Evolutionary conservation across 306 rosid genomes (phyloP), one percentile per base, ranked within the genome.

Genomic region (Cucumis hystrix): DNA sequence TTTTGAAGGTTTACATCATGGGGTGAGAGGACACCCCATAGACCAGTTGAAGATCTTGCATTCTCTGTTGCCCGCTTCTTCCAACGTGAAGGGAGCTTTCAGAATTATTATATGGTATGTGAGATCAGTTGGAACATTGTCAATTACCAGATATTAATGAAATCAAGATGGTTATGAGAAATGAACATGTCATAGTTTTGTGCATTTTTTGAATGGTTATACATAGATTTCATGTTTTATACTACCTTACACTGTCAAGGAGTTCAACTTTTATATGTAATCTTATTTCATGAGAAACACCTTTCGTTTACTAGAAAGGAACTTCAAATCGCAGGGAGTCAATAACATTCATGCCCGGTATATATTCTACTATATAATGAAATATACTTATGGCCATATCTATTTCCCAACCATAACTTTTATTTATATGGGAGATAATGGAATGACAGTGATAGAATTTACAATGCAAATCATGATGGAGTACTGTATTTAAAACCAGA

Each of bases 41-140:
- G 98, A 83, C 98, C 96, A 70, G 97, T 78, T 81, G 95, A 95
- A 90, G 98, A 95, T 82, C 95, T 95, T 83, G 97, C 98, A 57
- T 95, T 95, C 87, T 96, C 98, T 14, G 92, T 95, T 80, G 98
- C 95, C 58, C 97, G 98, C 78, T 95, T 94, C 85, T 92, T 83
- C 82, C 93, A 95, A 80, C 96, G 97, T 78, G 91, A 97, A 78
- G 98, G 98, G 83, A 87, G 96, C 93, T 89, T 95, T 83, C 97
- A 90, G 83, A 95, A 95, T 79, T 95, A 95, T 82, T 95, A 95
- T 83, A 95, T 95, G 98, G 98, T 95, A 87, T 63, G 74, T 20
- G 65, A 74, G 57, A 69, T 76, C 69, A 78, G 11, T 81, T 15
- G 57, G 21, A 45, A 56, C 18, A 59, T 58, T 78, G 59, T 6